Evolutionary conservation across 768 basidiomycete genomes (phyloP), one percentile per base, ranked within the genome.

Genomic region (Pluteus cervinus): DNA sequence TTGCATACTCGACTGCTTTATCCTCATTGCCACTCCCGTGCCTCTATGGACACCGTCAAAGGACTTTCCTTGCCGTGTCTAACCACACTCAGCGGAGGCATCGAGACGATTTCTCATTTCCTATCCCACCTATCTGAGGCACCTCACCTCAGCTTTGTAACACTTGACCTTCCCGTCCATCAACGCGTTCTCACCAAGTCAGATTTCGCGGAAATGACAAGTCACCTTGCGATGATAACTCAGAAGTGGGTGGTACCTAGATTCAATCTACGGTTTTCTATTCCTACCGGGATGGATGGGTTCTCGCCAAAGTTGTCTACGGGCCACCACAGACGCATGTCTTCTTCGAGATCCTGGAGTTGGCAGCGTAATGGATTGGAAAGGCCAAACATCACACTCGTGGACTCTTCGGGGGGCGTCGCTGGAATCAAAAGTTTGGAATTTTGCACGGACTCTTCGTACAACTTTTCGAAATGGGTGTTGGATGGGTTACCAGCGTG

Each of bases 381-480:
- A 32, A 7, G n/a, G 30, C 15, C 30, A 7, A 22, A 21, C 11
- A 22, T n/a, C 10, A 15, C 21, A 32, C 14, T 14, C 30, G 21
- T 23, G 18, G 29, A 3, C 30, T n/a, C 14, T 3, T 30, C 14
- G 2, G 14, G 29, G 29, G 21, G 18, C 40, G 15, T 22, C 40
- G 24, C 32, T 41, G 7, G 40, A 41, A 24, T 23, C 24, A 11
- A 29, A 22, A 34, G 23, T 3, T 15, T 55, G 18, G 24, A 29
- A 23, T 48, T 53, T 30, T 38, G 42, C 36, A 43, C 53, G 1
- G 53, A 55, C 25, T 49, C 46, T 3, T 28, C 29, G 26, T 53
- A 51, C 37, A 40, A 43, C 20, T 55, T 55, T 34, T 44, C 22
- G 12, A 42, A 36, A 28, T 51, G 53, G 53, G 47, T 47, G 9